These are phyloP conservation scores for Debaryomyces singareniensis DNA, from an alignment of 1,139 yeast genomes.

Conservation along the genomic window DNA sequence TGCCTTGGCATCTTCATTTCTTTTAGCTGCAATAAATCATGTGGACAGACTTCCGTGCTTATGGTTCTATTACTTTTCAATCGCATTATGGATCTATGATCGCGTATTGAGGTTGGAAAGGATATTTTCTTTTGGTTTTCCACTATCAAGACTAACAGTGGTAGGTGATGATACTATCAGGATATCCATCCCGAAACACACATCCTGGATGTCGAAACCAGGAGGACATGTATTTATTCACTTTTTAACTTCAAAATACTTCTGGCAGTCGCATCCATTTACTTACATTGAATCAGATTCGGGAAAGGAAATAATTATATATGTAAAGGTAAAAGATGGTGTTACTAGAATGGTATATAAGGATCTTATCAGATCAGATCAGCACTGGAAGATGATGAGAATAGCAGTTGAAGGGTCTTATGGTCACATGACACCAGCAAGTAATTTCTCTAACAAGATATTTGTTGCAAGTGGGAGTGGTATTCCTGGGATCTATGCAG, in stretches of 20 bases:
- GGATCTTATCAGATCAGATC: slow-evolving; percentile 19
- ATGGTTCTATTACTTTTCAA: slow-evolving; percentile 44
- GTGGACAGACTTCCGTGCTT: slow-evolving; percentile 32
- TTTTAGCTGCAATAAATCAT: slow-evolving; percentile 60
- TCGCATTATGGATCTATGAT: slow-evolving; percentile 62
- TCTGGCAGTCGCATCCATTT: slow-evolving; percentile 74
- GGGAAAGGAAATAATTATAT: slow-evolving; percentile 22
- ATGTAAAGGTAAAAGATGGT: slow-evolving; percentile 36
- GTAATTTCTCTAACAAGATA: slow-evolving; percentile 27
- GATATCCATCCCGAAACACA: slow-evolving; percentile 33
- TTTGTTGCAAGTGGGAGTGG: slow-evolving; percentile 45
- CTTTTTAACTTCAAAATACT: slow-evolving; percentile 44
- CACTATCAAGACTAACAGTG: slow-evolving; percentile 43
- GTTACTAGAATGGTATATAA: slow-evolving; percentile 26
- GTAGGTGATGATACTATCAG: slow-evolving; percentile 39
- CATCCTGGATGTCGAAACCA: slow-evolving; percentile 32
- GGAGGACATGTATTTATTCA: slow-evolving; percentile 64
- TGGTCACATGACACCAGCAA: slow-evolving; percentile 32
- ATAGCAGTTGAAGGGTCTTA: slow-evolving; percentile 44
- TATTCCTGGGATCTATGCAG: slow-evolving; percentile 42
- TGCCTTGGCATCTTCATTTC: slow-evolving; percentile 45
- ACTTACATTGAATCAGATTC: slow-evolving; percentile 33
- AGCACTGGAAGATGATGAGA: slow-evolving; percentile 17
- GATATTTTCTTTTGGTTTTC: slow-evolving; percentile 43
- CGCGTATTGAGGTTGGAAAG: slow-evolving; percentile 46